Evolutionary conservation across 2,329 filamentous ascomycete genomes (phyloP), one percentile per base, ranked within the genome.

Genomic region (Harringtonia aguacate): DNA sequence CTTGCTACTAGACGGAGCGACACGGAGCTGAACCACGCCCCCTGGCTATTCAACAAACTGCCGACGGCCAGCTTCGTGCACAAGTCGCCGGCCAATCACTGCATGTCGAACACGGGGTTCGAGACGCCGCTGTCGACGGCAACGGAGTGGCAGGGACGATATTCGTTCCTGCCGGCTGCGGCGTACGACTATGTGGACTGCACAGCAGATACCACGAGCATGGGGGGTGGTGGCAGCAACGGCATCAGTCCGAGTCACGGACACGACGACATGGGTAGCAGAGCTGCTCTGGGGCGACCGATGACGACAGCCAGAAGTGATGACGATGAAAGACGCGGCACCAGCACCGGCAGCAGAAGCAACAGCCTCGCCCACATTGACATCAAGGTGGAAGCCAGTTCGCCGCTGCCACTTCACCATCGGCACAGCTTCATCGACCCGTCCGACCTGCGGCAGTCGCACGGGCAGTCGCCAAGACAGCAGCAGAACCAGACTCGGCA

Each of bases 111-210:
- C 62, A 59, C 47, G 28, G 44, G 64, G 55, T 75, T 70, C 62
- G 68, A 72, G 56, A 55, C 66, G 48, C 66, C 69, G 52, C 59
- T 72, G 59, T 67, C 70, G 55, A 67, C 71, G 56, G 70, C 73
- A 64, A 64, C 71, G 53, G 70, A 73, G 60, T 77, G 73, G 73
- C 72, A 72, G 58, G 68, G 68, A 48, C 69, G 72, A 57, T 73
- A 73, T 58, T 67, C 70, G 21, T 72, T 71, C 53, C 59, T 71
- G 45, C 61, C 66, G 17, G 60, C 60, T 35, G 69, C 67, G 47
- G 45, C 66, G 14, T 72, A 67, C 52, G 64, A 65, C 43, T 63
- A 69, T 57, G 62, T 58, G 45, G 51, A 59, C 41, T 54, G 52
- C 45, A 56, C 62, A 30, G 55, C 57, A 46, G 61, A 61, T 50